phyloP scores from a whole-genome alignment of 306 rosid species.

The Macrotyloma uniflorum region DNA sequence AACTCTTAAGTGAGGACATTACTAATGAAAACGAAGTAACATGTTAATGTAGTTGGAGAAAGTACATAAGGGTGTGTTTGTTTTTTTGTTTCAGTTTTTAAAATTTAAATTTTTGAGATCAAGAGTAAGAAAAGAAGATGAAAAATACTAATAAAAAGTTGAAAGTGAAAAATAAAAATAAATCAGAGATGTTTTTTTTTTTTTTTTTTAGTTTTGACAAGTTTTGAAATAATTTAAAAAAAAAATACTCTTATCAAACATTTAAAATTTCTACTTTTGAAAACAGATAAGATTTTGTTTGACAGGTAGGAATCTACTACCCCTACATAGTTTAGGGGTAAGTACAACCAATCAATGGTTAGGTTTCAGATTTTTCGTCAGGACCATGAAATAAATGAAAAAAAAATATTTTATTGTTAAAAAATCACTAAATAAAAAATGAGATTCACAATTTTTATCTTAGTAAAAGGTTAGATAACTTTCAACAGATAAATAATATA shows the following conservation, averaged over 20 bases:
- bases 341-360: neutral
- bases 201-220: too few species aligned
- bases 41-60: neutral
- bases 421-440: too few species aligned
- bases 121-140: neutral
- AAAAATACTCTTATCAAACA: neutral
- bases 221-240: neutral
- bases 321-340: neutral
- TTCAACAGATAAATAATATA: too few species aligned
- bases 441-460: too few species aligned
- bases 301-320: neutral
- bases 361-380: slow-evolving; percentile 1
- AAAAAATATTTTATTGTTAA: neutral
- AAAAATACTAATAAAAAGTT: neutral
- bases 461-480: too few species aligned
- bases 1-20: slow-evolving; percentile 15
- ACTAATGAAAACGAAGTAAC: neutral
- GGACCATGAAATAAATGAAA: neutral
- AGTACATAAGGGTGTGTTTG: neutral
- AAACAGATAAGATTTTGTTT: too few species aligned
- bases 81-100: neutral
- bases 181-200: too few species aligned
- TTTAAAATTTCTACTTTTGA: neutral
- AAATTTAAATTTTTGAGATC: neutral
- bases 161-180: neutral